These are phyloP conservation scores for Brettanomyces custersianus DNA, from an alignment of 805 yeast species.

Conservation along the genomic window DNA sequence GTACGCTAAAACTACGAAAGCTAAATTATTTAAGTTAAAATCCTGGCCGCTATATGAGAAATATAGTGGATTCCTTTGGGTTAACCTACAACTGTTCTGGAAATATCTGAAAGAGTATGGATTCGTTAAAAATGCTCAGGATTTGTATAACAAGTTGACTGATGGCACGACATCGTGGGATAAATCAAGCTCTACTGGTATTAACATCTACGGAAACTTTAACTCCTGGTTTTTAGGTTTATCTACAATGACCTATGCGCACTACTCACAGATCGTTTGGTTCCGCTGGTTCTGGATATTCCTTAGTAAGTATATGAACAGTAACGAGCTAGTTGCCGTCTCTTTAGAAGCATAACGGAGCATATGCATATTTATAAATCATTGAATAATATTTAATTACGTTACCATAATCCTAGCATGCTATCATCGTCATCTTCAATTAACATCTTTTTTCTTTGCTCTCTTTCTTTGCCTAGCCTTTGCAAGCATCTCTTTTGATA, in stretches of 20 bases:
- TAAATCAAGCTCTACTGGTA: not conserved
- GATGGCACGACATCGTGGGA: not conserved
- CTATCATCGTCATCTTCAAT: conserved; percentile 24
- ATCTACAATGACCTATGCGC: conserved; percentile 75
- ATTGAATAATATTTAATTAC: not conserved
- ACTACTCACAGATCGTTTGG: conserved; percentile 91
- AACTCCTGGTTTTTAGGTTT: conserved; percentile 33
- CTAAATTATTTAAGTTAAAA: conserved; percentile 16
- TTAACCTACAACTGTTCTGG: conserved; percentile 27
- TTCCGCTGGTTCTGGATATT: conserved; percentile 84
- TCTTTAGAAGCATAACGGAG: conserved; percentile 3
- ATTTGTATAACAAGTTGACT: not conserved
- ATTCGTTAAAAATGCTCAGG: not conserved
- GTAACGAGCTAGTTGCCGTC: conserved; percentile 49
- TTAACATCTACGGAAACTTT: conserved; percentile 27
- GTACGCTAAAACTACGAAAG: conserved; percentile 15
- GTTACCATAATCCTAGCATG: conserved; percentile 20
- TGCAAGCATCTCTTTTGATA: conserved; percentile 15
- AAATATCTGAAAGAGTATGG: conserved; percentile 10
- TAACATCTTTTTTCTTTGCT: conserved; percentile 6
- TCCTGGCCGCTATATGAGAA: conserved; percentile 31
- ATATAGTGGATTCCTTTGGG: conserved; percentile 38
- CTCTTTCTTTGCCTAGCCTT: conserved; percentile 8
- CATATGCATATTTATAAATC: not conserved
- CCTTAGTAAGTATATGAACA: conserved; percentile 66